A percentile compares a stretch with the other conserved stretches of the same genome.
Conservation (phyloP, 768 basidiomycete species). For the Paxillus ammoniavirescens region DNA sequence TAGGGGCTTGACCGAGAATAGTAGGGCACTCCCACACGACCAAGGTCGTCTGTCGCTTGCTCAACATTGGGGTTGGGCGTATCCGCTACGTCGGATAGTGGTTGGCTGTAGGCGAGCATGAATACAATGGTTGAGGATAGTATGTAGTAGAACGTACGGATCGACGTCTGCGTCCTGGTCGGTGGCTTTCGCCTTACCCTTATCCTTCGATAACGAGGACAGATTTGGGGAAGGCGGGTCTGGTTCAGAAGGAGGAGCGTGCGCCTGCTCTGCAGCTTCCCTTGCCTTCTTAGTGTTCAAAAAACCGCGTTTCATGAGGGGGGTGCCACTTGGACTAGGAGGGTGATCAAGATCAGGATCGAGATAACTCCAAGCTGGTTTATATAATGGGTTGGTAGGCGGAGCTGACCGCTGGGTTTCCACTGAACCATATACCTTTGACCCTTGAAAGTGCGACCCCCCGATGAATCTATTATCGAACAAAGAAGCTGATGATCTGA, state of each 20-base stretch:
- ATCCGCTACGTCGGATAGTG: not conserved
- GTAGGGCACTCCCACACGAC: no score
- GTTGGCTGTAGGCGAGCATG: not conserved
- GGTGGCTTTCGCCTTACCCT: not conserved
- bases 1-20: no score
- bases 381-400: no score
- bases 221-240: not conserved
- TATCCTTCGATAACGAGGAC: not conserved
- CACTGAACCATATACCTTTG: no score
- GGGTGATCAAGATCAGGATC: no score
- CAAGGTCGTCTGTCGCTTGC: no score
- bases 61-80: not conserved
- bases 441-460: no score
- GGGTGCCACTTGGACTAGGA: no score
- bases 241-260: not conserved
- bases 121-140: not conserved
- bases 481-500: no score
- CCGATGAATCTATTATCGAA: no score
- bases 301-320: constrained; percentile 24
- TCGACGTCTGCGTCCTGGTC: not conserved
- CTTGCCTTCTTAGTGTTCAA: constrained; percentile 12
- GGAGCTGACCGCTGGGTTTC: no score
- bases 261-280: constrained; percentile 6
- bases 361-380: no score
- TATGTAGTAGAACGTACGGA: not conserved